These are phyloP conservation scores for Saccharomycopsis crataegensis DNA, from an alignment of 1,139 yeast genomes.

Conservation along the genomic window DNA sequence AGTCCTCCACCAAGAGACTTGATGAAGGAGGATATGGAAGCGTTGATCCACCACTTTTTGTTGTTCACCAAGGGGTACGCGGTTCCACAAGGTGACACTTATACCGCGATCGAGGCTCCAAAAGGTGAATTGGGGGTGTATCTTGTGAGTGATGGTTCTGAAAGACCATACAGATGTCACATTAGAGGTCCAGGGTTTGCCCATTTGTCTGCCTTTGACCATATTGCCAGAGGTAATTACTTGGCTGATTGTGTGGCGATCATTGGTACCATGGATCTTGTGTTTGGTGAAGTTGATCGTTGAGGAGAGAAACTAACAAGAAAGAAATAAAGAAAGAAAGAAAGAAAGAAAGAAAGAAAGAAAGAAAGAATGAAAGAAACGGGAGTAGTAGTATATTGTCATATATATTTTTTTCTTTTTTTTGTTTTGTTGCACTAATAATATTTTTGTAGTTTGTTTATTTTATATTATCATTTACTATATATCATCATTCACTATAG, in stretches of 20 bases:
- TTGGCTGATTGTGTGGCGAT: constrained; percentile 91
- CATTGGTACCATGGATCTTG: constrained; percentile 93
- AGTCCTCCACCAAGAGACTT: constrained; percentile 73
- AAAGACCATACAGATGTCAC: constrained; percentile 88
- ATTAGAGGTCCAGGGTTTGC: constrained; percentile 93
- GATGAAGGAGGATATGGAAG: constrained; percentile 94
- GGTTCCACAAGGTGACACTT: constrained; percentile 88
- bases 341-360: too few species aligned
- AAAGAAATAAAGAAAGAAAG: too few species aligned
- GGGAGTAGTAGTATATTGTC: not conserved
- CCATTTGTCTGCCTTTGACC: constrained; percentile 83
- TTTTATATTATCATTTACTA: too few species aligned
- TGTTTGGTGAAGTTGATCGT: constrained; percentile 92
- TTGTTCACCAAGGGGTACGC: constrained; percentile 83
- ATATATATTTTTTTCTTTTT: too few species aligned
- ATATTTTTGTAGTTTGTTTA: too few species aligned
- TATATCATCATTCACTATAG: too few species aligned
- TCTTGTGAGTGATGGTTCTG: constrained; percentile 82
- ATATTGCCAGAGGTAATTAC: constrained; percentile 77
- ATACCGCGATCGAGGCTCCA: constrained; percentile 90
- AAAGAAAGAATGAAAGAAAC: not conserved
- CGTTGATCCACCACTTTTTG: constrained; percentile 82
- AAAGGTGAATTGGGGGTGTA: constrained; percentile 94
- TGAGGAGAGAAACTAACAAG: too few species aligned
- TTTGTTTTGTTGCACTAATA: too few species aligned